phyloP scores from a whole-genome alignment of 805 yeast genomes.

The Torulaspora franciscae region DNA sequence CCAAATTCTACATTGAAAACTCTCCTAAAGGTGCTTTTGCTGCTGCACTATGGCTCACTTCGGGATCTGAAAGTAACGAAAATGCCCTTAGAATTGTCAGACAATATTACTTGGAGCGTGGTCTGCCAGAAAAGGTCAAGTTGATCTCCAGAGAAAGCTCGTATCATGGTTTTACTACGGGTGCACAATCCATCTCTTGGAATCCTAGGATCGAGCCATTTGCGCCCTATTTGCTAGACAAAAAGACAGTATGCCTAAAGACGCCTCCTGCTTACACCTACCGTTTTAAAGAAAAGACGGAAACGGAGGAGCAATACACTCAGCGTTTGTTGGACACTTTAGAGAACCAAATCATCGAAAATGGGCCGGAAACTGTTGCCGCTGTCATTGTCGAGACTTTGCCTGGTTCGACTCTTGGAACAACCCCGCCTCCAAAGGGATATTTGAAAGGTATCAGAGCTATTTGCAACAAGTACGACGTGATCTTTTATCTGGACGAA shows the following conservation, averaged over 20 bases:
- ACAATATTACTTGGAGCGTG: constrained; percentile 44
- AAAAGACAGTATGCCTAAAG: constrained; percentile 21
- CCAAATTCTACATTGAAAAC: constrained; percentile 39
- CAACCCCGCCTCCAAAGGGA: constrained; percentile 43
- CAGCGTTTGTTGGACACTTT: constrained; percentile 38
- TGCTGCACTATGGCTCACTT: constrained; percentile 46
- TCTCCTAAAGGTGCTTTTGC: constrained; percentile 40
- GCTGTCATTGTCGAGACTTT: constrained; percentile 45
- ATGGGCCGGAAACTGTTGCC: constrained; percentile 43
- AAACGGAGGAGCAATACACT: constrained; percentile 41
- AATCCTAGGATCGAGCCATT: constrained; percentile 36
- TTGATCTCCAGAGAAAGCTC: constrained; percentile 42
- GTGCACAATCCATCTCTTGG: constrained; percentile 39
- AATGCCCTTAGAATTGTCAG: constrained; percentile 56
- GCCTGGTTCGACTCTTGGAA: constrained; percentile 46
- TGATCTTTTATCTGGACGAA: constrained; percentile 48
- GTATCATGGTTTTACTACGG: constrained; percentile 49
- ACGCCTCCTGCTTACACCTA: constrained; percentile 36
- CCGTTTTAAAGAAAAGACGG: constrained; percentile 30
- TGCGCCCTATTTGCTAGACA: constrained; percentile 27
- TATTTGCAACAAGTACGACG: constrained; percentile 49
- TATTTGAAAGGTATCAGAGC: constrained; percentile 44
- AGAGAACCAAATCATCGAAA: constrained; percentile 40
- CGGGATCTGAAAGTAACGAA: constrained; percentile 66
- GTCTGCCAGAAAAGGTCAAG: constrained; percentile 39